A percentile compares a stretch with the other conserved stretches of the same genome.
Conservation (phyloP, 352 stramenopile species). For the Elongisporangium prolatum region DNA sequence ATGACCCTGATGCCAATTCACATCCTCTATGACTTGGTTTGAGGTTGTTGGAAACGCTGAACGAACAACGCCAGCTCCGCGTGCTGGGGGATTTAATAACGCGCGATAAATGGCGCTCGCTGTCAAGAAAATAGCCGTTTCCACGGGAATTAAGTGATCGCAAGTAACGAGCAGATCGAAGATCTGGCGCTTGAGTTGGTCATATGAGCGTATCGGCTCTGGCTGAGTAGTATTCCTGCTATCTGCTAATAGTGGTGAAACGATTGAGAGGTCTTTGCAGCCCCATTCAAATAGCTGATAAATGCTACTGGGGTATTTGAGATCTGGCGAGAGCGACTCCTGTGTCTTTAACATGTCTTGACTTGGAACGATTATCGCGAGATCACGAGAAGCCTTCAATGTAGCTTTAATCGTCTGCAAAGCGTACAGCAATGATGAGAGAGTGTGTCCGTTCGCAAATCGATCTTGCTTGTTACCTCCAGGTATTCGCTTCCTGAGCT, state of each 20-base stretch:
- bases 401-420: not conserved
- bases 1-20: conserved; percentile 27
- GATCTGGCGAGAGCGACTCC: not conserved
- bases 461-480: not conserved
- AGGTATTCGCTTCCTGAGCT: not conserved
- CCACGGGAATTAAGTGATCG: conserved; percentile 23
- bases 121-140: conserved; percentile 7
- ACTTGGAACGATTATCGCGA: not conserved
- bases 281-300: conserved; percentile 9
- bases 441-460: too few relatives aligned
- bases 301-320: not conserved
- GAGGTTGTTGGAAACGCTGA: conserved; percentile 9
- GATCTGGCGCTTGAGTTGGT: conserved; percentile 14
- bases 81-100: conserved; percentile 8
- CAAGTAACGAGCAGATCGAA: conserved; percentile 14
- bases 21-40: not conserved
- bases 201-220: conserved; percentile 9
- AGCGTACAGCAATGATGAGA: too few relatives aligned
- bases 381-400: conserved; percentile 9
- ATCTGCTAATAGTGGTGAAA: not conserved
- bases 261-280: not conserved
- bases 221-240: not conserved
- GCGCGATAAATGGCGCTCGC: not conserved
- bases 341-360: not conserved
- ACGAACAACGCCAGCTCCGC: conserved; percentile 16